phyloP scores from a whole-genome alignment of 441 rosid genomes.

The Isatis lusitanica region DNA sequence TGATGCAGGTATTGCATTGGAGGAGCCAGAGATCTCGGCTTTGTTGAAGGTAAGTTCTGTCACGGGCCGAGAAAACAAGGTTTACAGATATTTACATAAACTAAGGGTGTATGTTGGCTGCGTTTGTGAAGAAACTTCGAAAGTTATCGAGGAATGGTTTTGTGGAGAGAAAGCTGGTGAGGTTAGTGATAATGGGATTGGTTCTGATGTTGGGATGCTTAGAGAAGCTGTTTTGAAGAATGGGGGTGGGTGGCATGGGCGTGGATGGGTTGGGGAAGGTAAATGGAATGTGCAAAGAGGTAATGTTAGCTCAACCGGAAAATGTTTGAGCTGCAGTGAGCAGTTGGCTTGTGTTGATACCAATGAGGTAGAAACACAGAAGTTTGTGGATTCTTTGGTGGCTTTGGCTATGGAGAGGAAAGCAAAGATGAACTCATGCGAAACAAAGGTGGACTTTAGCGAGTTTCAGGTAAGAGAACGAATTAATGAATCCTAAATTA shows the following conservation, averaged over 20 bases:
- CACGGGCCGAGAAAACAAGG: constrained; percentile 51
- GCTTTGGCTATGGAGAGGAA: constrained; percentile 81
- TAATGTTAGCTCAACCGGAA: constrained; percentile 45
- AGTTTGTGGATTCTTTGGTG: constrained; percentile 62
- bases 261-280: constrained; percentile 78
- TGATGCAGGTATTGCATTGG: constrained; percentile 48
- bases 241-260: constrained; percentile 92
- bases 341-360: constrained; percentile 64
- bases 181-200: constrained; percentile 16
- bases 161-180: constrained; percentile 39
- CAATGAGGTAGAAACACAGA: constrained; percentile 59
- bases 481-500: background rate
- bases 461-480: constrained; percentile 69
- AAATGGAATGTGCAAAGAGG: constrained; percentile 61
- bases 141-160: constrained; percentile 65
- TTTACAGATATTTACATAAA: constrained; percentile 73
- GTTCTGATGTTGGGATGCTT: constrained; percentile 31
- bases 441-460: constrained; percentile 58
- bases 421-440: constrained; percentile 48
- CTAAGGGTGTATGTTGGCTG: constrained; percentile 61
- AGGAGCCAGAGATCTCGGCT: constrained; percentile 67
- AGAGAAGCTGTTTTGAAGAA: constrained; percentile 52
- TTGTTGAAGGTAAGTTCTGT: constrained; percentile 62
- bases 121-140: constrained; percentile 55
- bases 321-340: constrained; percentile 61